Percentiles rank a stretch among this genome's conserved stretches.
phyloP scores from a whole-genome alignment of 2,329 filamentous ascomycete genomes.

The Neonectria hederae region DNA sequence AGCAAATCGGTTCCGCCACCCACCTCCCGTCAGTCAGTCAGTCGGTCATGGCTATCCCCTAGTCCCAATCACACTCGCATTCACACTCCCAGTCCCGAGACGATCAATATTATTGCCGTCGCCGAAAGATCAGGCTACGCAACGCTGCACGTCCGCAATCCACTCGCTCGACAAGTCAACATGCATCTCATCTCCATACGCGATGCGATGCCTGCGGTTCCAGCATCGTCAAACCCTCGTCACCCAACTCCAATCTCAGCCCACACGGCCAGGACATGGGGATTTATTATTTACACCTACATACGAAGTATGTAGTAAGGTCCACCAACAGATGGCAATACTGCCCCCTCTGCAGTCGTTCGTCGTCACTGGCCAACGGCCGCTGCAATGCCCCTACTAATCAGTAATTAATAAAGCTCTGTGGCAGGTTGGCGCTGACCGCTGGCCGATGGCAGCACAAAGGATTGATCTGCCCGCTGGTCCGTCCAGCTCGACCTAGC shows the following conservation, averaged over 20 bases:
- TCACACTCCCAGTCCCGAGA: not conserved
- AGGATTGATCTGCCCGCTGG: not conserved
- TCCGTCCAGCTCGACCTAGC: slow-evolving; percentile 16
- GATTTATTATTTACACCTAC: not conserved
- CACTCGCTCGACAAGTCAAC: not conserved
- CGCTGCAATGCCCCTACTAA: not conserved
- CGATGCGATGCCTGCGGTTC: slow-evolving; percentile 30
- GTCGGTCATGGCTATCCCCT: not conserved
- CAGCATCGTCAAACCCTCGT: slow-evolving; percentile 35
- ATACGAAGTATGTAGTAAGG: not conserved
- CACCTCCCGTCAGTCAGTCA: slow-evolving; percentile 24
- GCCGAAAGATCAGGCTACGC: slow-evolving; percentile 15
- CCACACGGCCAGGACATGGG: slow-evolving; percentile 39
- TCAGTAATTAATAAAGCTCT: not conserved
- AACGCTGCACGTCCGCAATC: slow-evolving; percentile 1
- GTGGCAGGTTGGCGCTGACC: not conserved
- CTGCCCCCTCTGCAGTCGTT: not conserved
- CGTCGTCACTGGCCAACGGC: not conserved
- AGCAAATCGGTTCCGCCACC: slow-evolving; percentile 19
- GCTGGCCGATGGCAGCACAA: not conserved
- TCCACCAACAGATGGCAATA: slow-evolving; percentile 28
- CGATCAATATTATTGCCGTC: slow-evolving; percentile 10
- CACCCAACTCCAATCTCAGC: slow-evolving; percentile 43
- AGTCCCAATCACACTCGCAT: slow-evolving; percentile 2
- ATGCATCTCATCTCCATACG: slow-evolving; percentile 22